Conservation (phyloP, 2,329 filamentous ascomycete genomes). For the Stemphylium lycopersici region DNA sequence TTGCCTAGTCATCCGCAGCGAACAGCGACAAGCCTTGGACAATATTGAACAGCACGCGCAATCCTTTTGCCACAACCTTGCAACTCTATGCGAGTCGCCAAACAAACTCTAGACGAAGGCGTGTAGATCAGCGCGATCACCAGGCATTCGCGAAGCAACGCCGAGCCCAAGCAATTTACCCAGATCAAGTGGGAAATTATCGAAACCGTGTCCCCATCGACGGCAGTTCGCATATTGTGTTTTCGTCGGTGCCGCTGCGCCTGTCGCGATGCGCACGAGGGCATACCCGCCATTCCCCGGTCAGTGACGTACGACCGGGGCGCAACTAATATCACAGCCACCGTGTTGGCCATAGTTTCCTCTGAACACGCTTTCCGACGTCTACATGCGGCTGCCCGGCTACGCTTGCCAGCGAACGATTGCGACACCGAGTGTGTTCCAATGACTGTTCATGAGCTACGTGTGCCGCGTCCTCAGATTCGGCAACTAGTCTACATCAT, state of each 20-base stretch:
- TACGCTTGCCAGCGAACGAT: conserved; percentile 12
- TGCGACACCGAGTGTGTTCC: neutral
- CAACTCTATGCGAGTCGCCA: conserved; percentile 10
- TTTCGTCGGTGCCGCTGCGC: neutral
- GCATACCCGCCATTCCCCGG: conserved; percentile 27
- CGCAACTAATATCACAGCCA: conserved; percentile 11
- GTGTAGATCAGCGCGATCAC: conserved; percentile 28
- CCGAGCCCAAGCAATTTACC: conserved; percentile 10
- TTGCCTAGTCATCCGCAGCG: conserved; percentile 10
- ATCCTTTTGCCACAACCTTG: conserved; percentile 30
- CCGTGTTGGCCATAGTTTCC: conserved; percentile 1
- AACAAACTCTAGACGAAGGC: conserved; percentile 21
- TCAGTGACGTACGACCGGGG: conserved; percentile 10
- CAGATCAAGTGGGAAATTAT: conserved; percentile 13
- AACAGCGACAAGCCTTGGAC: conserved; percentile 17
- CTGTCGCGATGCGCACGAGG: conserved; percentile 20
- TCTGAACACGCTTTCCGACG: neutral
- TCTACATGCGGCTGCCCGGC: conserved; percentile 2
- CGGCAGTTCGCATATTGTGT: conserved; percentile 10
- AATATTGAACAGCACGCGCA: conserved; percentile 29
- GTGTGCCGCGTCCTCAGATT: conserved; percentile 13
- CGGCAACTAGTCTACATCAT: conserved; percentile 27
- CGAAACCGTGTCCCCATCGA: conserved; percentile 19
- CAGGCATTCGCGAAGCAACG: conserved; percentile 10
- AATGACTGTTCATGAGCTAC: neutral